phyloP scores from a whole-genome alignment of 2,329 filamentous ascomycete genomes.

The Epichloe gansuensis region DNA sequence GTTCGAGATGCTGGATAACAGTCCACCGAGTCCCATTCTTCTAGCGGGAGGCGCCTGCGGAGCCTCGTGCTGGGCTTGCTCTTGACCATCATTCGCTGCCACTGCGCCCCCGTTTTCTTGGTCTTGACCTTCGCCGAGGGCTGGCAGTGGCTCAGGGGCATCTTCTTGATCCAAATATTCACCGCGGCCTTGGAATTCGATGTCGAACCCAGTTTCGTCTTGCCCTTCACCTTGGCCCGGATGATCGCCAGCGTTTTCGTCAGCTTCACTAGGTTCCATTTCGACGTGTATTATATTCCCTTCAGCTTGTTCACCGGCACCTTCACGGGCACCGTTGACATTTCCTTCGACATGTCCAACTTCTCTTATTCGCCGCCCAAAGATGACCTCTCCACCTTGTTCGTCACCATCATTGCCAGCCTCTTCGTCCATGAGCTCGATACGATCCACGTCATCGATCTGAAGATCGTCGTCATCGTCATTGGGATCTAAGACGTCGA shows the following conservation, averaged over 20 bases:
- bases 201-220: background rate
- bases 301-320: constrained; percentile 20
- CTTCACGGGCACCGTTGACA: constrained; percentile 11
- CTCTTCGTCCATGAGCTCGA: constrained; percentile 8
- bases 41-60: constrained; percentile 23
- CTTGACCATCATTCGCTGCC: constrained; percentile 7
- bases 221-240: background rate
- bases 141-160: background rate
- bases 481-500: constrained; percentile 24
- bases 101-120: background rate
- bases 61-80: constrained; percentile 18
- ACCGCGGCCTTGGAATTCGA: background rate
- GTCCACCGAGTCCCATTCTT: constrained; percentile 20
- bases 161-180: background rate
- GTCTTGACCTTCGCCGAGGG: background rate
- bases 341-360: constrained; percentile 16
- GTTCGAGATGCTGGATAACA: constrained; percentile 32
- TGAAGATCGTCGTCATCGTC: constrained; percentile 14
- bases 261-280: background rate
- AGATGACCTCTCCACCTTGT: constrained; percentile 14
- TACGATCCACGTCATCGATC: constrained; percentile 9
- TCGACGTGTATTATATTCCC: constrained; percentile 18
- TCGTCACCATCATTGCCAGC: constrained; percentile 10
- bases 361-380: constrained; percentile 23
- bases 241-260: background rate